A percentile compares a stretch with the other conserved stretches of the same genome.
Conservation (phyloP, 805 yeast genomes). For the Candida silvicultrix region DNA sequence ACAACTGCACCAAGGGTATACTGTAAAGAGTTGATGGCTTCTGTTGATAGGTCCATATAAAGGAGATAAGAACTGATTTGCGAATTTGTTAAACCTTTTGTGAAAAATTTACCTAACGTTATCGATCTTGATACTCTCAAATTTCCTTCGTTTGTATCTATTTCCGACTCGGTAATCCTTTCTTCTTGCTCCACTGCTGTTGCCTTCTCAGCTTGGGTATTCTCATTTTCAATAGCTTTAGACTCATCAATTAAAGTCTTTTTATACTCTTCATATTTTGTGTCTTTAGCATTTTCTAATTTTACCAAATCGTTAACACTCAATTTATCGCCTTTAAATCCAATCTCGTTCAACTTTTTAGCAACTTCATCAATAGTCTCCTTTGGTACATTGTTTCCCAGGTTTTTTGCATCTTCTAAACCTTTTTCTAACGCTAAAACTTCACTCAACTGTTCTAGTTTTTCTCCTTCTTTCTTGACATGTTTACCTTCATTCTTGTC, state of each 20-base stretch:
- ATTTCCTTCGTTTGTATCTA: slow-evolving; percentile 45
- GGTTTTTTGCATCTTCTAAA: slow-evolving; percentile 46
- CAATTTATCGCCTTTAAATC: slow-evolving; percentile 33
- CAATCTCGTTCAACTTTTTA: slow-evolving; percentile 27
- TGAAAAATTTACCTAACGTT: slow-evolving; percentile 60
- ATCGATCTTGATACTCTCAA: slow-evolving; percentile 63
- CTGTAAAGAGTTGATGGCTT: slow-evolving; percentile 76
- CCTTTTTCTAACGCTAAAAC: slow-evolving; percentile 55
- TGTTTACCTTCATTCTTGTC: background rate
- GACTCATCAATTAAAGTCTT: slow-evolving; percentile 13
- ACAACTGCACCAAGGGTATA: slow-evolving; percentile 85
- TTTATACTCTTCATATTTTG: slow-evolving; percentile 14
- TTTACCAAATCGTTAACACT: slow-evolving; percentile 13
- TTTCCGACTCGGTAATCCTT: slow-evolving; percentile 46
- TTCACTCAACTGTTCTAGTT: slow-evolving; percentile 43
- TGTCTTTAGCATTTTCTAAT: slow-evolving; percentile 16
- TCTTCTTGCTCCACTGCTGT: slow-evolving; percentile 33
- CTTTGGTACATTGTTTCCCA: slow-evolving; percentile 27
- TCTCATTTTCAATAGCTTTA: slow-evolving; percentile 1
- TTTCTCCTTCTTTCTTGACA: slow-evolving; percentile 5
- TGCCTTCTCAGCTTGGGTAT: background rate
- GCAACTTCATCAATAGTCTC: slow-evolving; percentile 24
- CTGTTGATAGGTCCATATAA: slow-evolving; percentile 79
- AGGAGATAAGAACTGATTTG: slow-evolving; percentile 57
- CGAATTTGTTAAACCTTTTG: slow-evolving; percentile 10